Evolutionary conservation across 805 yeast genomes (phyloP).

Genomic region (Candida ascalaphidarum): DNA sequence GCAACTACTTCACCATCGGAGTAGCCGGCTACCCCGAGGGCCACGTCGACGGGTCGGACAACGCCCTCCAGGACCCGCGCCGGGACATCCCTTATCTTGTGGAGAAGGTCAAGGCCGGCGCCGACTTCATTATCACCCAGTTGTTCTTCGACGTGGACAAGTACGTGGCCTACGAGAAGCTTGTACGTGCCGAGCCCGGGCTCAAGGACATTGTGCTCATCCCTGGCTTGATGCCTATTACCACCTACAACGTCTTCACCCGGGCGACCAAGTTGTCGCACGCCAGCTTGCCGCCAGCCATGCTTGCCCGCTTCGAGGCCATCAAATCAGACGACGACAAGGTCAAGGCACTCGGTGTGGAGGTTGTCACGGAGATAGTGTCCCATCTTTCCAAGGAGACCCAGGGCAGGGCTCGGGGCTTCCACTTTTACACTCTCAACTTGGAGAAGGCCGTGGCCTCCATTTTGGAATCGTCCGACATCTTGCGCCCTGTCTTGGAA

Average conservation of each 20-base stretch:
- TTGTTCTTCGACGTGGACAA: conserved; percentile 81
- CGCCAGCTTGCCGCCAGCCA: conserved; percentile 63
- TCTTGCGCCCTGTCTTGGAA: conserved; percentile 39
- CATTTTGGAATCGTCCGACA: conserved; percentile 55
- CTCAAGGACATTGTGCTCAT: conserved; percentile 49
- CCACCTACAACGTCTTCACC: conserved; percentile 71
- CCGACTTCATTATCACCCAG: conserved; percentile 88
- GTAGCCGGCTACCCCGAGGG: conserved; percentile 99
- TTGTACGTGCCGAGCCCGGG: conserved; percentile 33
- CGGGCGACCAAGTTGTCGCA: conserved; percentile 87
- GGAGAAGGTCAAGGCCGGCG: conserved; percentile 89
- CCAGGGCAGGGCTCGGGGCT: conserved; percentile 58
- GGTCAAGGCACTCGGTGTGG: conserved; percentile 79
- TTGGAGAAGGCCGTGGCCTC: conserved; percentile 89
- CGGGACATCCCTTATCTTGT: conserved; percentile 72
- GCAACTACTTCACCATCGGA: conserved; percentile 87
- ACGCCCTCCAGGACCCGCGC: conserved; percentile 49
- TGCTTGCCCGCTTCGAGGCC: conserved; percentile 48
- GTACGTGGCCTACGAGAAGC: conserved; percentile 56
- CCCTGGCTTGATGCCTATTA: conserved; percentile 90
- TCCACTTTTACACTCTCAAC: conserved; percentile 89
- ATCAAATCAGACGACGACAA: conserved; percentile 60
- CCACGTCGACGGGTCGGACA: conserved; percentile 79
- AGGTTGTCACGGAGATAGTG: conserved; percentile 56
- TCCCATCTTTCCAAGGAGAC: conserved; percentile 46